A percentile compares a stretch with the other conserved stretches of the same genome.
Evolutionary conservation across 2,329 filamentous ascomycete genomes (phyloP).

Genomic region (Scytalidium sp.): DNA sequence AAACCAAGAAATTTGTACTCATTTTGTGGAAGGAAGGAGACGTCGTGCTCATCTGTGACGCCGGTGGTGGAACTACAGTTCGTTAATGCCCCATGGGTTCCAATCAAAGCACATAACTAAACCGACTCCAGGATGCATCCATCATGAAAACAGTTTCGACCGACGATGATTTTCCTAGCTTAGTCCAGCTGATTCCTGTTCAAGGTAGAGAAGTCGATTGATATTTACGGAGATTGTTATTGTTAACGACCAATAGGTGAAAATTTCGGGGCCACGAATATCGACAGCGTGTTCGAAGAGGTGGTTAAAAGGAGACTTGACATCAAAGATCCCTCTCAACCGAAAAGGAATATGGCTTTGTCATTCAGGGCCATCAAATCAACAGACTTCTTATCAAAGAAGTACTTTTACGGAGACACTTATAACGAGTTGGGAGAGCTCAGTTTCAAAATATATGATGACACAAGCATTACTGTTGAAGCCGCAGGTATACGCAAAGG

Average conservation of each 20-base stretch:
- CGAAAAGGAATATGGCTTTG: background rate
- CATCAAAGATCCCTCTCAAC: conserved; percentile 19
- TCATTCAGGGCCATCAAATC: no score
- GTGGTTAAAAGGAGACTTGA: conserved; percentile 28
- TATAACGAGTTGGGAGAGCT: conserved; percentile 31
- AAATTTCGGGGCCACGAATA: conserved; percentile 33
- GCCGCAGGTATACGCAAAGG: conserved; percentile 18
- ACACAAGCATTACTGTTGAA: conserved; percentile 26
- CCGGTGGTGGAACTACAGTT: conserved; percentile 43
- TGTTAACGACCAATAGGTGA: conserved; percentile 7
- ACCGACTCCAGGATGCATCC: conserved; percentile 31
- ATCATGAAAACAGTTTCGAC: conserved; percentile 31
- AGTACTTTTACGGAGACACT: conserved; percentile 28
- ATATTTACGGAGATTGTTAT: no score
- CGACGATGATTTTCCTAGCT: conserved; percentile 22
- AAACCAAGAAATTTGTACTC: background rate
- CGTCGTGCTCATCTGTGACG: conserved; percentile 46
- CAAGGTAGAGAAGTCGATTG: conserved; percentile 13
- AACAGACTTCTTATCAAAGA: no score
- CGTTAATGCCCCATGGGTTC: background rate
- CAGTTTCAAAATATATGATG: conserved; percentile 32
- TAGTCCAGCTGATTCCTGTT: conserved; percentile 15
- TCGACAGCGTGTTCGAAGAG: conserved; percentile 36
- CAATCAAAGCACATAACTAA: background rate
- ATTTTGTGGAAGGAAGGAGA: conserved; percentile 21